Base-by-base conservation (phyloP, 805 yeast genomes). In the Wickerhamomyces strasburgensis region DNA sequence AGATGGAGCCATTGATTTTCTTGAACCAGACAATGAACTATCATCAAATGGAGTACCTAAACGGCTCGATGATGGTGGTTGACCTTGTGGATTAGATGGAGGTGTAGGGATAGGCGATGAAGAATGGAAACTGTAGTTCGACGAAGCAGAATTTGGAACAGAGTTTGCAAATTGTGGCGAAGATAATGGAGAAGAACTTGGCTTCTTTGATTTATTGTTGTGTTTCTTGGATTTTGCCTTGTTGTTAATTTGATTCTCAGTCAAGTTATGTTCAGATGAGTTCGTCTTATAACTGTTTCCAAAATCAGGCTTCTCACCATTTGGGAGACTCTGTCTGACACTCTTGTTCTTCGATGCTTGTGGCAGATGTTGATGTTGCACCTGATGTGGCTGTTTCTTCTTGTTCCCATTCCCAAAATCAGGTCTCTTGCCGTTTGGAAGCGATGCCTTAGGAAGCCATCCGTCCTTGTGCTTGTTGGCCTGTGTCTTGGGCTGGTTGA, bases 341-440 rank as follows among this genome's bases (percentile, higher is more conserved):
- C 16, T 17, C 15, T 30, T 33, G 34, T 27, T 19, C 31, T 26
- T 13, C 14, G 23, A 6, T 18, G 13, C n/a, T 18, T 33, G 27
- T 17, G 6, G 24, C 18, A 16, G 26, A 21, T 30, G 24, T 26
- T 39, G 34, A 30, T 29, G 29, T 29, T 33, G 13, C 24, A 27
- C 15, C 18, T 31, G 18, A 14, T 16, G 14, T 13, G 5, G 27
- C n/a, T 13, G 18, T 21, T 15, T 16, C 10, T 29, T 18, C 30
- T 26, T 28, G 15, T 24, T 30, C 28, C 40, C 39, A 21, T 38
- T 35, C 3, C 51, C 50, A 38, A 46, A 46, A 27, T 46, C 46
- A 8, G 48, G 48, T n/a, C 25, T 39, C 23, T 40, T 39, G 10
- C 50, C 50, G 19, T 39, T 46, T 5, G 50, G 50, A 9, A 46